phyloP scores from a whole-genome alignment of 1,139 yeast genomes.

The Yamadazyma jaroonii region DNA sequence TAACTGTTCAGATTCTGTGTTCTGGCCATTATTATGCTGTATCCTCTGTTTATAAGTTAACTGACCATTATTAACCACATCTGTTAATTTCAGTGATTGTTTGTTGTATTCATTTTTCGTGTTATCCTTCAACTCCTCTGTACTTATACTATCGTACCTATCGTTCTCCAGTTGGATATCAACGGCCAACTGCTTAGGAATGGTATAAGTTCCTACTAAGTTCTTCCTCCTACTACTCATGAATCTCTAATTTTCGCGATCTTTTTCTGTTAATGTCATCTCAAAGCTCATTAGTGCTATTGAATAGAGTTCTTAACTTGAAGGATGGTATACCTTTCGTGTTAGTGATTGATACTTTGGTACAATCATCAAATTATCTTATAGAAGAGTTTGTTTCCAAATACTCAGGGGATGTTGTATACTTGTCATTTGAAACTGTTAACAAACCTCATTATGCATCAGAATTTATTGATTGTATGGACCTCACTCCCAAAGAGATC shows the following conservation, averaged over 20 bases:
- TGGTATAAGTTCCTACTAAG: slow-evolving; percentile 30
- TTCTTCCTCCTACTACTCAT: slow-evolving; percentile 13
- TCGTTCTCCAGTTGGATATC: slow-evolving; percentile 26
- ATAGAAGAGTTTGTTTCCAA: slow-evolving; percentile 50
- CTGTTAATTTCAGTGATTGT: slow-evolving; percentile 10
- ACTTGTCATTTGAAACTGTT: slow-evolving; percentile 63
- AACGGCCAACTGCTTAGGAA: slow-evolving; percentile 25
- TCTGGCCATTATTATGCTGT: slow-evolving; percentile 1
- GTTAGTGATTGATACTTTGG: slow-evolving; percentile 63
- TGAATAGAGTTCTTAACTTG: slow-evolving; percentile 60
- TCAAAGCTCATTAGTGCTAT: slow-evolving; percentile 56
- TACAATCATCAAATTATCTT: slow-evolving; percentile 61
- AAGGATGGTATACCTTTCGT: slow-evolving; percentile 75
- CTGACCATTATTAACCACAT: slow-evolving; percentile 5
- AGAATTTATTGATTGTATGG: slow-evolving; percentile 48
- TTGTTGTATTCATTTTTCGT: slow-evolving; percentile 15
- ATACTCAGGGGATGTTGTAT: slow-evolving; percentile 31
- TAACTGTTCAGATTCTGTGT: not conserved
- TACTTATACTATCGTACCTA: slow-evolving; percentile 19
- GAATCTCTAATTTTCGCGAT: not conserved
- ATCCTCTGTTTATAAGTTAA: slow-evolving; percentile 11
- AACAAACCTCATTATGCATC: slow-evolving; percentile 49
- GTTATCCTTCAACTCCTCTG: slow-evolving; percentile 19
- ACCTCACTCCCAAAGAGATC: slow-evolving; percentile 20
- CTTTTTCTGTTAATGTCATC: slow-evolving; percentile 26